These are phyloP conservation scores for Atalantia buxifolia DNA, from an alignment of 345 rosid species.

Conservation along the genomic window DNA sequence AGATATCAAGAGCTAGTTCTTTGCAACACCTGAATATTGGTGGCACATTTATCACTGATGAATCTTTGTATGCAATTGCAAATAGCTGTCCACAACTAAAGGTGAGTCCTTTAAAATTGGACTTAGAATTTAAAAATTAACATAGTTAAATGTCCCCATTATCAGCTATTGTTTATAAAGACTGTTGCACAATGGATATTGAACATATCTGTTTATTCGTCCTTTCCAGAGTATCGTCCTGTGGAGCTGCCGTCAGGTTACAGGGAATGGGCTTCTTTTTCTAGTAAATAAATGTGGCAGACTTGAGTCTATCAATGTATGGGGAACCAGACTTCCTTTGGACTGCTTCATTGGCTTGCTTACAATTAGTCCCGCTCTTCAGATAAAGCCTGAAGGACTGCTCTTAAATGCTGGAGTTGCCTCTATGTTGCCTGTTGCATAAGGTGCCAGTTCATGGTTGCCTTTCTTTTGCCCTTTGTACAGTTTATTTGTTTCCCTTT, in stretches of 20 bases:
- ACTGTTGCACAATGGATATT: neutral
- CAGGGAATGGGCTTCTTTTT: conserved; percentile 58
- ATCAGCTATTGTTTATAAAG: neutral
- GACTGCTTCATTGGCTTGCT: conserved; percentile 65
- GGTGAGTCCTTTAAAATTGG: conserved; percentile 31
- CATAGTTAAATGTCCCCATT: neutral
- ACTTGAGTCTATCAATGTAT: conserved; percentile 69
- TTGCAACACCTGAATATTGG: conserved; percentile 80
- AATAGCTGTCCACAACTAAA: conserved; percentile 68
- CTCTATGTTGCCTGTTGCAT: conserved; percentile 46
- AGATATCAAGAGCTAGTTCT: conserved; percentile 71
- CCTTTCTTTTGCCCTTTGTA: neutral
- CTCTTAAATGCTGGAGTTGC: conserved; percentile 33
- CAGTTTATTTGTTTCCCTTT: neutral
- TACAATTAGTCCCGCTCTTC: conserved; percentile 61
- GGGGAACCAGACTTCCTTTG: conserved; percentile 85
- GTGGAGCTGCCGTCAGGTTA: conserved; percentile 95
- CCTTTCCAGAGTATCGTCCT: conserved; percentile 53
- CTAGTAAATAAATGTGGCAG: conserved; percentile 68
- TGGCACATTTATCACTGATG: conserved; percentile 88
- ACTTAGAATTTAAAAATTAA: neutral
- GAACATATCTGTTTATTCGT: neutral
- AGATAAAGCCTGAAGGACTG: conserved; percentile 49
- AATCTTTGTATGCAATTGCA: conserved; percentile 73
- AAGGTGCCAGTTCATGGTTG: neutral